These are phyloP conservation scores for Yamadazyma scolyti DNA, from an alignment of 805 yeast genomes.

Conservation along the genomic window DNA sequence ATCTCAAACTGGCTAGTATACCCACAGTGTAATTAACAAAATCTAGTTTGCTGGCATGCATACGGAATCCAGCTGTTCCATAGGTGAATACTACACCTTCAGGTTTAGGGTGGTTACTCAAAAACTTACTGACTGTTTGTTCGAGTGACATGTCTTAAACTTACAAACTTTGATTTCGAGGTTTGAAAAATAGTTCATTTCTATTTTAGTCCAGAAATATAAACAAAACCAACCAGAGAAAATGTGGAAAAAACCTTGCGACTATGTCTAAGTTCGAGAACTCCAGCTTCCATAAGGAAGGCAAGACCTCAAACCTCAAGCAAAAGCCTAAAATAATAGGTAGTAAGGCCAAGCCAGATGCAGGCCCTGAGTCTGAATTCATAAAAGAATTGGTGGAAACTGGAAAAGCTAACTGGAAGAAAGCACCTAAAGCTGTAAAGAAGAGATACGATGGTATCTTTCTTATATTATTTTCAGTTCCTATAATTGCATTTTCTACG, in stretches of 20 bases:
- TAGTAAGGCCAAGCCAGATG: constrained; percentile 4
- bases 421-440: constrained; percentile 36
- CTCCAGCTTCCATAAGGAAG: constrained; percentile 29
- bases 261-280: constrained; percentile 19
- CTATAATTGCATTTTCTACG: constrained; percentile 29
- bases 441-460: constrained; percentile 35
- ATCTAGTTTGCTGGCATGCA: constrained; percentile 64
- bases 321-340: constrained; percentile 11
- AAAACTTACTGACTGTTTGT: constrained; percentile 3
- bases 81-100: constrained; percentile 36
- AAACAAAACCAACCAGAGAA: background rate
- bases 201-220: no score
- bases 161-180: constrained; percentile 3
- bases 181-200: no score
- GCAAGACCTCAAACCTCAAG: constrained; percentile 5
- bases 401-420: constrained; percentile 42
- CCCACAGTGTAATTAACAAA: constrained; percentile 84
- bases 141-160: background rate
- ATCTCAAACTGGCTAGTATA: constrained; percentile 75
- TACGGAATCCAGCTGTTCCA: constrained; percentile 98
- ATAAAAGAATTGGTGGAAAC: constrained; percentile 34
- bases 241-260: background rate
- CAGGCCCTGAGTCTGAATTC: constrained; percentile 23
- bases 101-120: constrained; percentile 10
- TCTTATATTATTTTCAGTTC: constrained; percentile 35